Conservation (phyloP, 495 filamentous ascomycete species). For the Endocarpon pusillum region DNA sequence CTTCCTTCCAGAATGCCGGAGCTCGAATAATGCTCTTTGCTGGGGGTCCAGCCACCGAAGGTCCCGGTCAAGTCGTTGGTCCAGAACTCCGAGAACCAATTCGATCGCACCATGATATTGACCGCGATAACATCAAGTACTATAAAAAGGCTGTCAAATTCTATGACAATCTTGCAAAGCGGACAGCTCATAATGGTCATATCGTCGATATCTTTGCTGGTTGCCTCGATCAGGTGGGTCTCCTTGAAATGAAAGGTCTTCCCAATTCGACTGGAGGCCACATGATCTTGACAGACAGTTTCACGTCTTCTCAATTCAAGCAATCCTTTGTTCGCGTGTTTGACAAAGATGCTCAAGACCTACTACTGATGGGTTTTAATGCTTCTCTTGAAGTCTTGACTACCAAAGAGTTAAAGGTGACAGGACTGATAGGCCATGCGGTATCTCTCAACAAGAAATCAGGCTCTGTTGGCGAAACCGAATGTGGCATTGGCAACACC, state of each 20-base stretch:
- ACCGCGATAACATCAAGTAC: constrained; percentile 97
- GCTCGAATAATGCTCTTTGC: constrained; percentile 95
- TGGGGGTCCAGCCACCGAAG: constrained; percentile 89
- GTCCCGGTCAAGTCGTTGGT: constrained; percentile 90
- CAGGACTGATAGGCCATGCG: constrained; percentile 92
- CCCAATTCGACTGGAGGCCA: constrained; percentile 93
- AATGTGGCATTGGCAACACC: constrained; percentile 96
- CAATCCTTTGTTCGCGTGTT: constrained; percentile 96
- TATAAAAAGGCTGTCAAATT: constrained; percentile 99
- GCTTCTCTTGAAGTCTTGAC: constrained; percentile 92
- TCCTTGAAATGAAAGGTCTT: constrained; percentile 97
- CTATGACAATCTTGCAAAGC: constrained; percentile 92
- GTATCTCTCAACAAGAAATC: constrained; percentile 97
- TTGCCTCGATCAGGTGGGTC: constrained; percentile 93
- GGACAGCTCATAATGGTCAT: constrained; percentile 91
- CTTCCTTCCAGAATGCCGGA: constrained; percentile 87
- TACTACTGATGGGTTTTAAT: constrained; percentile 96
- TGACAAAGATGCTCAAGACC: constrained; percentile 88
- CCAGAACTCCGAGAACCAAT: constrained; percentile 96
- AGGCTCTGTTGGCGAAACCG: constrained; percentile 88
- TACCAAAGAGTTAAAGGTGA: constrained; percentile 97
- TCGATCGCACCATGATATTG: constrained; percentile 96
- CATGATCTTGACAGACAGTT: constrained; percentile 97
- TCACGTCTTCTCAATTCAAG: constrained; percentile 99
- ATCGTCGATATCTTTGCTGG: constrained; percentile 96